phyloP scores from a whole-genome alignment of 768 basidiomycete genomes.

The Tephrocybe sp. region DNA sequence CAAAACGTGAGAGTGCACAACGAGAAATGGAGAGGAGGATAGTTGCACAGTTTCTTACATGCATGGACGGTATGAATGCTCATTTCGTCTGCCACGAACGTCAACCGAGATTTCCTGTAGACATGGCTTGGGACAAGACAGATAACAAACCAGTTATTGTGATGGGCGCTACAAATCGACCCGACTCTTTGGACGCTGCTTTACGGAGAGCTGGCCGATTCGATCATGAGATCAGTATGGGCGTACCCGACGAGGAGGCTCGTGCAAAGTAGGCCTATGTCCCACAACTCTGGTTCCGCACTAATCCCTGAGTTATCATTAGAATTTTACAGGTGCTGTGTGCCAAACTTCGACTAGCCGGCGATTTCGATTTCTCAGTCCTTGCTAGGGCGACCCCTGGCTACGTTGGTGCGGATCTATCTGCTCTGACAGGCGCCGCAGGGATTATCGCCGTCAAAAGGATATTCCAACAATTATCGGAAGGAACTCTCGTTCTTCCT shows the following conservation, averaged over 20 bases:
- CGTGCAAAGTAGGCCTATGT: conserved; percentile 70
- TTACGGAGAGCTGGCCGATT: conserved; percentile 92
- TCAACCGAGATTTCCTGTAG: conserved; percentile 36
- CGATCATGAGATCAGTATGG: conserved; percentile 97
- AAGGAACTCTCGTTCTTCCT: conserved; percentile 55
- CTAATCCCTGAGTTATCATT: not conserved
- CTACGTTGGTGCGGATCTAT: conserved; percentile 94
- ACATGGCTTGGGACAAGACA: conserved; percentile 93
- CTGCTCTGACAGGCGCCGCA: conserved; percentile 87
- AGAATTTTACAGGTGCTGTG: conserved; percentile 88
- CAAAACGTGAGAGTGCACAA: conserved; percentile 96
- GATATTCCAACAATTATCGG: conserved; percentile 81
- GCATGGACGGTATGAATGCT: conserved; percentile 85
- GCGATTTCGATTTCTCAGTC: conserved; percentile 81
- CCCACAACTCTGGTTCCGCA: not conserved
- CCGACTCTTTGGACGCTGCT: conserved; percentile 92
- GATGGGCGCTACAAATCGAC: conserved; percentile 94
- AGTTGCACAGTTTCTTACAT: conserved; percentile 95
- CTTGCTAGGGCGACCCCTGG: conserved; percentile 95
- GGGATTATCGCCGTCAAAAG: conserved; percentile 96
- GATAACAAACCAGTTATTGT: conserved; percentile 92
- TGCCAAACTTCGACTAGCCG: conserved; percentile 77
- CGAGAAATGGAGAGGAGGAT: conserved; percentile 98
- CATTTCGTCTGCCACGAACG: not conserved
- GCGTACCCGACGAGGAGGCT: conserved; percentile 90